These are phyloP conservation scores for Teratosphaeria nubilosa DNA, from an alignment of 2,329 filamentous ascomycete genomes.

Conservation along the genomic window DNA sequence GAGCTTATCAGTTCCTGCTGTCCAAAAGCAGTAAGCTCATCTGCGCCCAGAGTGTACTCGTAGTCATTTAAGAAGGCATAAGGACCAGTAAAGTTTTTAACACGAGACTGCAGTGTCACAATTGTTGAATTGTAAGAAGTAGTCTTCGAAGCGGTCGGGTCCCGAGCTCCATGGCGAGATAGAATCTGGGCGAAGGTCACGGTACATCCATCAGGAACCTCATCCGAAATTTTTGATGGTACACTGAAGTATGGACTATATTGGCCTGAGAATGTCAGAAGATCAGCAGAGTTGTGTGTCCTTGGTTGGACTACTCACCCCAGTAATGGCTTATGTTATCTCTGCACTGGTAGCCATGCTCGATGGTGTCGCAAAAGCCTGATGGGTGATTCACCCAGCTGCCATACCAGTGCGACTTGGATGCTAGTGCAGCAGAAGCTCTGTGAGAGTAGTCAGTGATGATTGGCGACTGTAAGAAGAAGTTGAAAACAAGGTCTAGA, in stretches of 20 bases:
- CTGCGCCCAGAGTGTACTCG: conserved; percentile 58
- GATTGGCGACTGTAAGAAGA: neutral
- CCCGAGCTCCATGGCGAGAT: conserved; percentile 74
- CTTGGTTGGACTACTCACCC: conserved; percentile 23
- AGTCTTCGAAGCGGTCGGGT: conserved; percentile 63
- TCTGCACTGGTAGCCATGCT: conserved; percentile 53
- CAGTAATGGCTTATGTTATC: conserved; percentile 56
- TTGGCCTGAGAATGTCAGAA: conserved; percentile 44
- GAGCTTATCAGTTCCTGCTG: conserved; percentile 62
- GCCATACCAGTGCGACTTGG: neutral
- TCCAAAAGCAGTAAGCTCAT: conserved; percentile 60
- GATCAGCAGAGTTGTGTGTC: neutral
- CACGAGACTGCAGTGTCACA: conserved; percentile 51
- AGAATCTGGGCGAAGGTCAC: conserved; percentile 73
- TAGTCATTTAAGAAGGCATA: conserved; percentile 65
- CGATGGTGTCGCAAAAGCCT: conserved; percentile 16
- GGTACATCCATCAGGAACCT: conserved; percentile 56
- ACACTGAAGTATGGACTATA: conserved; percentile 79
- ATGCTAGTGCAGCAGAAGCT: neutral
- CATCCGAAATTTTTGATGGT: conserved; percentile 51
- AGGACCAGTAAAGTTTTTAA: conserved; percentile 46
- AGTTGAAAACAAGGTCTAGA: neutral
- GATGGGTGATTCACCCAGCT: neutral
- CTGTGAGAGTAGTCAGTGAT: neutral
- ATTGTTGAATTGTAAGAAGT: conserved; percentile 54